Conservation (phyloP, 257 asterid genomes). For the Ajuga chamaepitys region DNA sequence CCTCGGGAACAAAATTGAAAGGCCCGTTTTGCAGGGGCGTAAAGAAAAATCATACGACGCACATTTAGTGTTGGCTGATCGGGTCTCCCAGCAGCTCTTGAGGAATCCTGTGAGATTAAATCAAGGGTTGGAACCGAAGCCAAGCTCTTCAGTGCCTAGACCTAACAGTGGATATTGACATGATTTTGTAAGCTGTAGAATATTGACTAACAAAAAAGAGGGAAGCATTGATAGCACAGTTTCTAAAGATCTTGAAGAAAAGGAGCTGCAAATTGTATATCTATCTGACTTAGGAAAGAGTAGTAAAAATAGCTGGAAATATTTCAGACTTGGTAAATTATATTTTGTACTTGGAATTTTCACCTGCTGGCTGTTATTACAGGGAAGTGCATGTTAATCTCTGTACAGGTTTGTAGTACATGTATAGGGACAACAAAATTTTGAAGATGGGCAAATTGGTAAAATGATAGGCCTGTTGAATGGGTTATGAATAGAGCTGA, state of each 20-base stretch:
- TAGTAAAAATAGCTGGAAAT: constrained; percentile 1
- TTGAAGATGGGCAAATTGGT: constrained; percentile 5
- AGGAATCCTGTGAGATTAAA: constrained; percentile 36
- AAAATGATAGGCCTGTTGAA: constrained; percentile 1
- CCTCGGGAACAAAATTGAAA: constrained; percentile 21
- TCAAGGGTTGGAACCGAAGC: constrained; percentile 35
- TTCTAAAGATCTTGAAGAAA: constrained; percentile 17
- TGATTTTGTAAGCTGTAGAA: constrained; percentile 9
- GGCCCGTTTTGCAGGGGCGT: constrained; percentile 13
- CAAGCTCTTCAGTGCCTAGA: constrained; percentile 24
- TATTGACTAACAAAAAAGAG: constrained; percentile 5
- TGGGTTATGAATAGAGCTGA: constrained; percentile 10
- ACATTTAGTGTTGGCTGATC: constrained; percentile 35
- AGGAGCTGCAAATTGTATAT: constrained; percentile 3
- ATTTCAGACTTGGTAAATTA: not conserved
- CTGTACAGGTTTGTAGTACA: constrained; percentile 15
- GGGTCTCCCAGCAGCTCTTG: constrained; percentile 41
- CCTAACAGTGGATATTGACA: constrained; percentile 13
- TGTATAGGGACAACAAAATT: constrained; percentile 5
- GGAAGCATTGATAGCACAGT: constrained; percentile 7
- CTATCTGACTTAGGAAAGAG: constrained; percentile 1
- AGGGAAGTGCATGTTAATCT: not conserved
- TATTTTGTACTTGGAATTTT: constrained; percentile 5
- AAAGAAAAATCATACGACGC: constrained; percentile 26
- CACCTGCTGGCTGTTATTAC: constrained; percentile 1